These are phyloP conservation scores for Avena atlantica DNA, from an alignment of 176 grass and related monocot species.

Conservation along the genomic window DNA sequence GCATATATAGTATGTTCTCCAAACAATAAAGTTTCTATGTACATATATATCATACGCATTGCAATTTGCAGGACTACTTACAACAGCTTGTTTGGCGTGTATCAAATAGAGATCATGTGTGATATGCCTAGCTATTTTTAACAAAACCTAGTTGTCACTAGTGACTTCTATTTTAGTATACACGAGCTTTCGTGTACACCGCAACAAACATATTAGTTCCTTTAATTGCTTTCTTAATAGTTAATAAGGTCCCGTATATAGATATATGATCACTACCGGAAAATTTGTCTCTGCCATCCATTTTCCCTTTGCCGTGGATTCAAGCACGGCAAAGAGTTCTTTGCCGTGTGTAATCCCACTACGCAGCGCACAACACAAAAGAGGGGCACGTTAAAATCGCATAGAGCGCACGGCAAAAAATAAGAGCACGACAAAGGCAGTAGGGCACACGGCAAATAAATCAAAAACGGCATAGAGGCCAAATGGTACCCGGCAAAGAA, in stretches of 20 bases:
- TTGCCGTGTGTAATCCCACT: too few relatives aligned
- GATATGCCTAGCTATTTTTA: background rate
- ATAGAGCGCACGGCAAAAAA: too few relatives aligned
- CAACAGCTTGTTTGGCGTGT: background rate
- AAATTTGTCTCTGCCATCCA: too few relatives aligned
- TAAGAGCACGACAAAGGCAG: too few relatives aligned
- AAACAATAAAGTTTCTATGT: background rate
- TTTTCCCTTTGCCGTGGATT: too few relatives aligned
- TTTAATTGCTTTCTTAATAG: background rate
- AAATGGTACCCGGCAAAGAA: too few relatives aligned
- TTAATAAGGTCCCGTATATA: background rate
- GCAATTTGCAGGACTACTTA: background rate
- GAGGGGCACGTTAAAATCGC: too few relatives aligned
- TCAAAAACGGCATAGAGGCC: too few relatives aligned
- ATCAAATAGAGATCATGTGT: background rate
- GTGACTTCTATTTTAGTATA: background rate
- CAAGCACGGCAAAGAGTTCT: too few relatives aligned
- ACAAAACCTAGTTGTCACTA: background rate
- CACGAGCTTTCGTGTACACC: background rate
- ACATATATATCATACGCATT: background rate
- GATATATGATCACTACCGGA: background rate
- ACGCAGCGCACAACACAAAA: too few relatives aligned
- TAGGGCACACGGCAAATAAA: too few relatives aligned
- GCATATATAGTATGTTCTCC: background rate
- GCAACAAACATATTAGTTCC: background rate